Percentiles rank a stretch among this genome's conserved stretches.
phyloP scores from a whole-genome alignment of 495 filamentous ascomycete species.

The Lichenothelia convexa region DNA sequence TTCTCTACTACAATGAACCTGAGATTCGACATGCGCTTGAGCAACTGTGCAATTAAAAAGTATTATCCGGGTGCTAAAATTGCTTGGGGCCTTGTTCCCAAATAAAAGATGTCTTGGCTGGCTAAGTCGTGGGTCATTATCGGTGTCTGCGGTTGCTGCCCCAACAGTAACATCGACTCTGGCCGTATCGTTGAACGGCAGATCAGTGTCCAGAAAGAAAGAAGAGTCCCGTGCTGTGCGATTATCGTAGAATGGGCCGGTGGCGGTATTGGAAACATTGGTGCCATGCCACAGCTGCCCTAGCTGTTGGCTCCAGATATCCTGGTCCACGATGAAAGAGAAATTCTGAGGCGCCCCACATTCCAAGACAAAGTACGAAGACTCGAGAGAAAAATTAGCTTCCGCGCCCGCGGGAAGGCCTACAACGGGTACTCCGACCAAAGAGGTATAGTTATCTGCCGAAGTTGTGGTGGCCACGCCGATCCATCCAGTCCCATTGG shows the following conservation, averaged over 20 bases:
- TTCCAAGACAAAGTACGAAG: slow-evolving; percentile 4
- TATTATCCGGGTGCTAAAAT: neutral
- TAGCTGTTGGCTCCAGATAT: neutral
- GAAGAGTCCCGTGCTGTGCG: neutral
- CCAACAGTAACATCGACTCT: neutral
- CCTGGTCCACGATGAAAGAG: too few species aligned
- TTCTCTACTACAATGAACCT: slow-evolving; percentile 4
- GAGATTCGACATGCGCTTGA: slow-evolving; percentile 7
- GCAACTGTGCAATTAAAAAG: slow-evolving; percentile 7
- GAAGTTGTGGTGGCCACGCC: slow-evolving; percentile 1
- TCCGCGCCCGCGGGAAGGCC: slow-evolving; percentile 1
- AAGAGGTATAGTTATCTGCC: slow-evolving; percentile 6
- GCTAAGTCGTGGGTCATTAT: neutral
- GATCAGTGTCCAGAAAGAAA: neutral
- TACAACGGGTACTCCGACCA: slow-evolving; percentile 10
- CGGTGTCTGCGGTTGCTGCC: neutral
- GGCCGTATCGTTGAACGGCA: neutral
- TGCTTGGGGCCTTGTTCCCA: neutral
- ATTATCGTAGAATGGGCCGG: neutral
- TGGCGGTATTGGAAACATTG: neutral
- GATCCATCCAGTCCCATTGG: slow-evolving; percentile 8
- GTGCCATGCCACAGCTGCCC: neutral
- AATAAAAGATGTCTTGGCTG: neutral
- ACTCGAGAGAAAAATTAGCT: slow-evolving; percentile 8
- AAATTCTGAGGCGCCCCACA: slow-evolving; percentile 1